A percentile compares a stretch with the other conserved stretches of the same genome.
These are phyloP conservation scores for Acacia pycnantha DNA, from an alignment of 331 rosid species.

Conservation along the genomic window DNA sequence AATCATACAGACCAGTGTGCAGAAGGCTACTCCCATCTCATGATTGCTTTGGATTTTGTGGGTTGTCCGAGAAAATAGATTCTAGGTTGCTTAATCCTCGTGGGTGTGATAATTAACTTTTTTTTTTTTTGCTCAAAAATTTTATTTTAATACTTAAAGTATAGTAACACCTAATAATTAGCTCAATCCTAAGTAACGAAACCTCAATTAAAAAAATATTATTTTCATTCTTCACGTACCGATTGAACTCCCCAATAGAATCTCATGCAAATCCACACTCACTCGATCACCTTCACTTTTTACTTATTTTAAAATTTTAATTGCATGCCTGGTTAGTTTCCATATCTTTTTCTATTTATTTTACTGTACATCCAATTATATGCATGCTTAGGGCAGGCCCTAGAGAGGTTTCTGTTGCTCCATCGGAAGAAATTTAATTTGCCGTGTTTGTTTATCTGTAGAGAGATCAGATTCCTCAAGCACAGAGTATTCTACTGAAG, in stretches of 20 bases:
- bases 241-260: constrained; percentile 15
- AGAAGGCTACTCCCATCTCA: constrained; percentile 43
- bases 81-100: constrained; percentile 37
- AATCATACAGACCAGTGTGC: constrained; percentile 47
- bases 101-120: constrained; percentile 42
- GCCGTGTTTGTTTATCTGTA: neutral
- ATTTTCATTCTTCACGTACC: constrained; percentile 27
- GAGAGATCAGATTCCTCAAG: constrained; percentile 50
- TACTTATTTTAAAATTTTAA: neutral
- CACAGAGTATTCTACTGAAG: constrained; percentile 41
- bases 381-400: neutral
- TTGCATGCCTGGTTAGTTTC: neutral
- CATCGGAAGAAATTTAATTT: neutral
- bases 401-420: neutral
- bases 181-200: constrained; percentile 11
- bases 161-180: neutral
- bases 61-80: constrained; percentile 53
- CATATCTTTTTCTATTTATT: neutral
- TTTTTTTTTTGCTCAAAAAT: neutral
- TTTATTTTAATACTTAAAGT: constrained; percentile 20
- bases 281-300: constrained; percentile 20
- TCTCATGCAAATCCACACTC: constrained; percentile 41
- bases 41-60: constrained; percentile 59
- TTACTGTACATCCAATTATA: neutral
- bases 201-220: neutral